phyloP scores from a whole-genome alignment of 768 basidiomycete species.

The Suillus alpinus region DNA sequence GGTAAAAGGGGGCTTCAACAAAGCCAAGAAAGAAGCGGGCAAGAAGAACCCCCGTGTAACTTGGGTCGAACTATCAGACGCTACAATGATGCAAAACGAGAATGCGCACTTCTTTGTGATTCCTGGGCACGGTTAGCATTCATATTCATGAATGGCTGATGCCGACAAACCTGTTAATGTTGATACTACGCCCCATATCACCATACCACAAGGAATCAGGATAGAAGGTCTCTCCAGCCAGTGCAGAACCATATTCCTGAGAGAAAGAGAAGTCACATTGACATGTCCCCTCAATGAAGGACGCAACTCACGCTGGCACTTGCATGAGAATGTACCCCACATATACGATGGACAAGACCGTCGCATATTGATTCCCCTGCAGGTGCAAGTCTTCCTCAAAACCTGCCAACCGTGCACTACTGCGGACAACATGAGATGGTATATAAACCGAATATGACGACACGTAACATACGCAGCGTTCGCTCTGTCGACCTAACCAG shows the following conservation, averaged over 20 bases:
- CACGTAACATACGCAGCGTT: constrained; percentile 2
- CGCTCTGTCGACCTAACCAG: constrained; percentile 6
- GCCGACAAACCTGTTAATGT: constrained; percentile 31
- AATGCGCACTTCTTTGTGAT: not conserved
- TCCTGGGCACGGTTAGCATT: not conserved
- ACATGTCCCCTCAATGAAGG: not conserved
- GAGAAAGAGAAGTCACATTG: not conserved
- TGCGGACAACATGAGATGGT: not conserved
- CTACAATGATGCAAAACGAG: not conserved
- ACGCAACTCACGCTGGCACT: constrained; percentile 13
- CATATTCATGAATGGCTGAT: not conserved
- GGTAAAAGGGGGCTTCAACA: constrained; percentile 30
- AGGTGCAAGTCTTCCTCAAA: constrained; percentile 24
- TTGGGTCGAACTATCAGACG: not conserved
- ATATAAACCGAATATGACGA: not conserved
- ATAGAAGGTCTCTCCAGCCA: constrained; percentile 27
- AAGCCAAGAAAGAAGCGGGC: constrained; percentile 43
- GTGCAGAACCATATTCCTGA: constrained; percentile 31
- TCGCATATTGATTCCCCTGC: constrained; percentile 21
- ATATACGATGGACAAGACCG: constrained; percentile 23
- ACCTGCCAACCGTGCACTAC: constrained; percentile 19
- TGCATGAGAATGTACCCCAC: constrained; percentile 27
- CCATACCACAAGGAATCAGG: constrained; percentile 21
- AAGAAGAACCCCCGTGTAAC: constrained; percentile 22
- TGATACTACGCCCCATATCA: constrained; percentile 37